A percentile compares a stretch with the other conserved stretches of the same genome.
Conservation (phyloP, 148 eudicot species). For the Agrostemma githago region DNA sequence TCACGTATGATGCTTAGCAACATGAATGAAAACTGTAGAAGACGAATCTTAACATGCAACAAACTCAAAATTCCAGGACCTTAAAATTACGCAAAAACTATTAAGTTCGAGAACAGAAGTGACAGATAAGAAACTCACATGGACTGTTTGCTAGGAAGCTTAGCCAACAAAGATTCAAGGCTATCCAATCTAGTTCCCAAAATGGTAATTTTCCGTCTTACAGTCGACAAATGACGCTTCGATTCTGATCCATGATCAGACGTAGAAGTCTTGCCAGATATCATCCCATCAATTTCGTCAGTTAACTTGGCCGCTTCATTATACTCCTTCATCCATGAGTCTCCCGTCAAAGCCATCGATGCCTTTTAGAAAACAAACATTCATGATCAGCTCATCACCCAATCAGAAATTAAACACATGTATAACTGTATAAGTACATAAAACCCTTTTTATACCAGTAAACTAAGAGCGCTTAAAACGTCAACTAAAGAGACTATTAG, state of each 20-base stretch:
- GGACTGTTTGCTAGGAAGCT: conserved; percentile 65
- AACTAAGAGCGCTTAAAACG: too few species aligned
- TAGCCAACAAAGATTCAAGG: conserved; percentile 56
- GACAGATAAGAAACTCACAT: conserved; percentile 44
- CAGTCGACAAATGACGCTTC: conserved; percentile 74
- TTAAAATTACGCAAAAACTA: conserved; percentile 4
- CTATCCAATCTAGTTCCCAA: conserved; percentile 85
- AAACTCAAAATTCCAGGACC: not conserved
- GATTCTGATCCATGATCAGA: conserved; percentile 59
- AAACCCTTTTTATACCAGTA: too few species aligned
- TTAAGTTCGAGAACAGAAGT: conserved; percentile 6
- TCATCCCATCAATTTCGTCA: conserved; percentile 68
- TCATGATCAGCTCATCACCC: not conserved
- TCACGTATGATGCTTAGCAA: not conserved
- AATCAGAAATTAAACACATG: not conserved
- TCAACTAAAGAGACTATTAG: not conserved
- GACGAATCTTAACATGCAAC: not conserved
- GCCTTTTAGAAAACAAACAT: conserved; percentile 18
- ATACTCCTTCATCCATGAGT: conserved; percentile 78
- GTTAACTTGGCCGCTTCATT: conserved; percentile 75
- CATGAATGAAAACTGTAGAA: not conserved
- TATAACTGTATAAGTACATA: too few species aligned
- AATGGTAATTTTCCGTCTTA: conserved; percentile 78
- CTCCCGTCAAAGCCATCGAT: conserved; percentile 61
- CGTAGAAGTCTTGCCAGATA: conserved; percentile 60